Evolutionary conservation across 352 stramenopile genomes (phyloP), one percentile per base, ranked within the genome.

Genomic region (Hyaloperonospora arabidopsidis): DNA sequence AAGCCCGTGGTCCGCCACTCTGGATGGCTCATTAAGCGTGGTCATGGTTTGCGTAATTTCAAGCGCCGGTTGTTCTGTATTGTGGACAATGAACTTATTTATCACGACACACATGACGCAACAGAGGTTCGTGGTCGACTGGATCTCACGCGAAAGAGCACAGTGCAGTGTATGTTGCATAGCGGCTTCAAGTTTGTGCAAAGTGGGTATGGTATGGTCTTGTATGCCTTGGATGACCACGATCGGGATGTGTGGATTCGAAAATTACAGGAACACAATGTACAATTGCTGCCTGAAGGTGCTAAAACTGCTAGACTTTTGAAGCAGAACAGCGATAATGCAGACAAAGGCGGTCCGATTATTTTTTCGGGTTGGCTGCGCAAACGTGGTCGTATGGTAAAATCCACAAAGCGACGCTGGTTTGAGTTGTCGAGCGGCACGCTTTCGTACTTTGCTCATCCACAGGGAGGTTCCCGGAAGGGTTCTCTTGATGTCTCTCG

Each of bases 51-150:
- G 34, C 74, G 79, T 25, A 87, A 84, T 51, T 94, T 92, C 62
- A 94, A 94, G 59, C 79, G 84, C 18, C 79, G 84, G 18, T 57
- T 94, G 22, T 94, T 94, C 43, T 92, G 78, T 65, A 87, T 94
- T 57, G 68, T 92, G 38, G 84, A 89, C 57, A 72, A 86, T 45
- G 81, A 92, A 44, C 76, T 94, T 34, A 85, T 92, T 53, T 94
- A 89, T 57, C 82, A 92, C 53, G 82, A 94, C 44, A 76, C 73
- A 28, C 80, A 91, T 45, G 80, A 89, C 29, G 80, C 80, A 5
- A 76, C 71, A 18, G 80, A 89, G 49, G 77, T 93, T 49, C 79
- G 79, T 29, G 83, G 83, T 3, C 71, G 75, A 59, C 65, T 93
- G 14, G 80, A 93, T 61, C 57, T 93, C 45, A 66, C 60, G 15